Evolutionary conservation across 768 basidiomycete species (phyloP).

Genomic region (Suillus sp.): DNA sequence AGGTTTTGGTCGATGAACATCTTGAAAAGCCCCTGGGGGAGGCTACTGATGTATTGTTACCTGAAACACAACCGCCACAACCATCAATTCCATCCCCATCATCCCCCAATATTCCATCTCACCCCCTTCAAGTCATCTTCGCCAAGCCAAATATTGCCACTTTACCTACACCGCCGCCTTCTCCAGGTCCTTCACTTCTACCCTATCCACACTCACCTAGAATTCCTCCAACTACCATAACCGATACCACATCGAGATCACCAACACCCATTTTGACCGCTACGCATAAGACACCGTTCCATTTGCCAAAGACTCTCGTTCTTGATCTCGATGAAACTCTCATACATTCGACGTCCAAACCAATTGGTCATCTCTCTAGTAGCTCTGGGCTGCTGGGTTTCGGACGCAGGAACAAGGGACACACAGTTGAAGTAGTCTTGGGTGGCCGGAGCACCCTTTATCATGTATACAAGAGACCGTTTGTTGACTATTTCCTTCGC

Average conservation of each 20-base stretch:
- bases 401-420: conserved; percentile 62
- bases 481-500: conserved; percentile 92
- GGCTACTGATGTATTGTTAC: conserved; percentile 22
- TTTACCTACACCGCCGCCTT: conserved; percentile 31
- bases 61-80: conserved; percentile 21
- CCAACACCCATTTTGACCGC: conserved; percentile 49
- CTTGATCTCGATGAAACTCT: conserved; percentile 98
- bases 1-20: conserved; percentile 11
- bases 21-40: conserved; percentile 15
- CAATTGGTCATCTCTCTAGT: conserved; percentile 49
- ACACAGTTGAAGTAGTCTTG: conserved; percentile 91
- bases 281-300: conserved; percentile 68
- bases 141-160: conserved; percentile 18
- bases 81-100: conserved; percentile 32
- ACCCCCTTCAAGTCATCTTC: conserved; percentile 13
- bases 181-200: conserved; percentile 18
- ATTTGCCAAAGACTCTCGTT: conserved; percentile 90
- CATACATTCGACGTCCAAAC: conserved; percentile 93
- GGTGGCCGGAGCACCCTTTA: conserved; percentile 89
- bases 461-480: conserved; percentile 98
- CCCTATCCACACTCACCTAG: neutral
- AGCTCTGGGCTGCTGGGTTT: conserved; percentile 67
- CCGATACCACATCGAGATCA: conserved; percentile 39
- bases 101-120: conserved; percentile 20
- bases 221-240: conserved; percentile 17